Base-by-base conservation (phyloP, 805 yeast species). In the Candida caryicola region DNA sequence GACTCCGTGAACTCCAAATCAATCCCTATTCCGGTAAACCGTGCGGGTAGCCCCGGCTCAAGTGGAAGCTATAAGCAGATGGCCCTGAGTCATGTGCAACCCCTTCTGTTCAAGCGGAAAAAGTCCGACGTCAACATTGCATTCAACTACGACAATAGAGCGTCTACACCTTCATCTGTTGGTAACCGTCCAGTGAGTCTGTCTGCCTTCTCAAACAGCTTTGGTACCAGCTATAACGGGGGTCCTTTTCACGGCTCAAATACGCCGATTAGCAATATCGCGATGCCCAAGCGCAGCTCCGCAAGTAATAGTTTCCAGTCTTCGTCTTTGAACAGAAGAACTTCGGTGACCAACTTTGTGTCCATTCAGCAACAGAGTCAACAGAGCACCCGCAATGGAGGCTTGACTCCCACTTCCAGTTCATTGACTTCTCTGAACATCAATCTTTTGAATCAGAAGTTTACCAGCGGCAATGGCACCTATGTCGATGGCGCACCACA, bases 101-200 rank as follows among this genome's bases (percentile, higher is more conserved):
- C 9, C 5, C 26, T 31, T 17, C 67, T 55, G 36, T 68, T 66
- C 46, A 69, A 69, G 49, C 43, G 74, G n/a, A 68, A 67, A 40
- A 68, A 66, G 52, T 58, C 69, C 1, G 73, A 67, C 30, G 43
- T 60, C 15, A 62, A 52, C 38, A 49, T 59, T n/a, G 36, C 48
- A 4, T 34, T 31, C 18, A 37, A 32, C 23, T 41, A 31, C 23
- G 59, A 41, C 17, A 21, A n/a, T 1, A 7, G 38, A 26, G 9
- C 45, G 6, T 21, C 44, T 31, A 37, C 45, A 4, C 57, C 54
- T 6, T 51, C 59, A 1, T 46, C 33, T 2, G 7, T 46, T 10
- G 52, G 51, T n/a, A 51, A 51, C 18, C 43, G 59, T 13, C 33
- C 44, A 3, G 47, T 49, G 5, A 43, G 56, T 0, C 35, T 48